phyloP scores from a whole-genome alignment of 106 monocot species.

The Allium cepa region DNA sequence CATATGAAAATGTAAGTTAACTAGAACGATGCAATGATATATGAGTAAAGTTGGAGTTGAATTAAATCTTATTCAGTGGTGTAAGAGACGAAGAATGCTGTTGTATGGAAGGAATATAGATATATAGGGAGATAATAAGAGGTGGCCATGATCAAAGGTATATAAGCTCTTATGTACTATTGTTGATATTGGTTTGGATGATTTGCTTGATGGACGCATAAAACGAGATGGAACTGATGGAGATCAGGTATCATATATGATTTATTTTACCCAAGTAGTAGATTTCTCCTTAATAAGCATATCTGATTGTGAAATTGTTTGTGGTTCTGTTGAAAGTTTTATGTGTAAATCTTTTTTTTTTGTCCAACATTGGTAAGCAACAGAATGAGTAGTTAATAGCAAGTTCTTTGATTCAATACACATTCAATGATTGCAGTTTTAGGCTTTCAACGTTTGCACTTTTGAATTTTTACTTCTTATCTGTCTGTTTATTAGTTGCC shows the following conservation, averaged over 20 bases:
- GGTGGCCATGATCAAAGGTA: conserved; percentile 8
- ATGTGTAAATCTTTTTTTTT: not conserved
- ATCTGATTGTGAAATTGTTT: conserved; percentile 2
- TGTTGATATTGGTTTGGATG: conserved; percentile 21
- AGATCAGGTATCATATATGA: not conserved
- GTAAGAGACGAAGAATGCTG: not conserved
- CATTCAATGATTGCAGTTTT: too few species aligned
- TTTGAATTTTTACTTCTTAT: too few species aligned
- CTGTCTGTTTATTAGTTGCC: too few species aligned
- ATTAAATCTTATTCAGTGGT: not conserved
- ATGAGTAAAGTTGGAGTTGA: too few species aligned
- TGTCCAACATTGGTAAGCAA: not conserved
- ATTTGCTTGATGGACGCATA: conserved; percentile 6
- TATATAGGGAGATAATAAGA: not conserved
- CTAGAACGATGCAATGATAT: conserved; percentile 56
- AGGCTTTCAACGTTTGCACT: too few species aligned
- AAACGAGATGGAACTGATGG: not conserved
- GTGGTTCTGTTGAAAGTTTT: conserved; percentile 10
- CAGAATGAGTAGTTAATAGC: conserved; percentile 1
- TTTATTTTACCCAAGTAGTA: not conserved
- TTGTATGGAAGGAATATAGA: not conserved
- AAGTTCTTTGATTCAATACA: conserved; percentile 2
- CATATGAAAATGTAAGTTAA: conserved; percentile 92
- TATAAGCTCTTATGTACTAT: conserved; percentile 1
- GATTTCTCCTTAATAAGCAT: conserved; percentile 4